Evolutionary conservation across 768 basidiomycete genomes (phyloP).

Genomic region (Dioszegia crocea): DNA sequence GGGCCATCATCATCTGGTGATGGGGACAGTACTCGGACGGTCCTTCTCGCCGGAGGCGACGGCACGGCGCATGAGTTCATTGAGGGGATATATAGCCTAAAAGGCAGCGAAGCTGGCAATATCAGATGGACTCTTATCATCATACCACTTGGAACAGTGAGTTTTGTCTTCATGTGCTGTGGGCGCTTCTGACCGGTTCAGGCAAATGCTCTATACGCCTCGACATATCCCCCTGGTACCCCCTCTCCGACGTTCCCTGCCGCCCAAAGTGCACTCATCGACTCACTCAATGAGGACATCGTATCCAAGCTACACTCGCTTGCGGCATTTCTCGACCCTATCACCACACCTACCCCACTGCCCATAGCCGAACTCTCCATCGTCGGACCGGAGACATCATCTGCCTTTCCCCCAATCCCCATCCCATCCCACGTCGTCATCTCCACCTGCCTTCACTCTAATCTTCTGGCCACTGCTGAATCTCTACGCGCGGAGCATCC

Average conservation of each 20-base stretch:
- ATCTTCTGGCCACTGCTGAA: constrained; percentile 66
- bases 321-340: constrained; percentile 55
- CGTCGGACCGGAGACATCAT: constrained; percentile 27
- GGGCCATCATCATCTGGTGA: background rate
- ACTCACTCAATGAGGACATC: constrained; percentile 1
- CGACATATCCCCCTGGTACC: constrained; percentile 61
- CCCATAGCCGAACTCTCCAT: constrained; percentile 16
- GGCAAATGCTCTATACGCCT: constrained; percentile 85
- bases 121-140: constrained; percentile 33
- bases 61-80: constrained; percentile 88
- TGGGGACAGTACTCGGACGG: background rate
- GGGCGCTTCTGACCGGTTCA: constrained; percentile 52
- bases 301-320: constrained; percentile 58
- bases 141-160: constrained; percentile 38
- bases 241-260: background rate
- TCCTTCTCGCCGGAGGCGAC: constrained; percentile 64
- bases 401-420: constrained; percentile 6
- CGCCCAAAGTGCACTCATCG: background rate
- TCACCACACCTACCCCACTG: background rate
- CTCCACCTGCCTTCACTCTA: constrained; percentile 79
- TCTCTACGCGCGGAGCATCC: constrained; percentile 64
- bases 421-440: constrained; percentile 73
- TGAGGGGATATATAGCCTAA: constrained; percentile 55
- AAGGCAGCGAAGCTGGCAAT: background rate
- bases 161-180: constrained; percentile 6